Base-by-base conservation (phyloP, 768 basidiomycete genomes). In the Collybia mongolica region DNA sequence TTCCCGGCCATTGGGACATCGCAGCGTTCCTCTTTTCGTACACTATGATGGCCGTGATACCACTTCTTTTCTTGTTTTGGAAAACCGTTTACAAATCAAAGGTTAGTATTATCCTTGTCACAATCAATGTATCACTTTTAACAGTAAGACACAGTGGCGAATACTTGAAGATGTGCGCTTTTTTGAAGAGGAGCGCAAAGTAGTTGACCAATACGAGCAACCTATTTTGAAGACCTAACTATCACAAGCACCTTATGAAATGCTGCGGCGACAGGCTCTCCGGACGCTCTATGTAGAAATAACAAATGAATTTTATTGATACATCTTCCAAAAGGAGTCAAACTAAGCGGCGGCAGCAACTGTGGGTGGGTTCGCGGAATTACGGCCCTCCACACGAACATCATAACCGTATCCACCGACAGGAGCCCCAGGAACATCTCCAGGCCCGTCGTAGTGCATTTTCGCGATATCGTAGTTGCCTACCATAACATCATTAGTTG, bases 391-490 rank as follows among this genome's bases (percentile, higher is more conserved):
- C 24, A 81, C 77, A 41, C 91, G 88, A 50, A 86, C 57, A 48
- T 86, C 85, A 59, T 93, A 93, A 18, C 89, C 92, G 68, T 93
- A 93, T 24, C 87, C 88, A 59, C 74, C 73, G n/a, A 73, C 79
- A 26, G 77, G 69, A 15, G 80, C 75, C 15, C 86, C 87, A 41
- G 80, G 78, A 48, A 80, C 79, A 56, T 86, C 71, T 18, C 85
- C 87, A 36, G 87, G 83, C 8, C 91, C 91, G 19, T 96, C 88
- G 74, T 96, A 96, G 69, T 97, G 93, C 76, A 96, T 69, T 68
- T 86, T 82, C 38, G 85, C 84, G 55, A 98, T 73, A 66, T 98
- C 95, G 74, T 93, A 95, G 74, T 94, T 96, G 53, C 89, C 93
- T 96, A 64, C 5, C 48, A 41, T 51, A 37, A 28, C 32, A 18